Base-by-base conservation (phyloP, 2,329 filamentous ascomycete species). In the Ophiostoma novo-ulmi region DNA sequence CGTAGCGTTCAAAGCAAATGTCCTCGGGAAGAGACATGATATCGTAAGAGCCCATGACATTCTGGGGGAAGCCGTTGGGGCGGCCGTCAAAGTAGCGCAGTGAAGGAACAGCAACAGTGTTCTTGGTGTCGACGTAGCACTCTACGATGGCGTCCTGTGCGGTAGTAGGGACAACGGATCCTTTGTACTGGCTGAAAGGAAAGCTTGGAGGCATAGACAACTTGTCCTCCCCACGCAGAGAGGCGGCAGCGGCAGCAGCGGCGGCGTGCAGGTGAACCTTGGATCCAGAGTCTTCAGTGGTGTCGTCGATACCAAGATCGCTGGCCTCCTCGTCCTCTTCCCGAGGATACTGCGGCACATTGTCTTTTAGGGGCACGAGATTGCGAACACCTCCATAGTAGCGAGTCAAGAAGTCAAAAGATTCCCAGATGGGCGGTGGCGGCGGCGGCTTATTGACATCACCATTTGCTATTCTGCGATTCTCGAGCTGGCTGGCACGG, bases 1-100 rank as follows among this genome's bases (percentile, higher is more conserved):
- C 94, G 77, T 92, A 97, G 1, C 95, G 87, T 75, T 99, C 95
- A 77, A 97, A 97, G 81, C 95, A 99, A 66, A 97, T 87, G 76
- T 97, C 90, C 74, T 96, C 88, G 22, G 91, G 87, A 48, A 98
- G 82, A 0, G 89, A 90, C 14, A 98, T 80, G 58, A 94, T 79
- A 11, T 93, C 88, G 76, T 97, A 94, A 0, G 93, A 97, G n/a
- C 95, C 95, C 76, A 94, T 86, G 1, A 92, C 87, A 71, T 93
- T 87, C 67, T 95, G 88, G 0, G 95, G 95, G 78, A 97, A 96
- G 0, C 94, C 94, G 71, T 87, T 85, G 0, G 93, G 91, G 2
- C 95, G 86, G 3, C 94, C 94, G 13, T 89, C 83, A 75, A 91
- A 94, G 74, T 90, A 90, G 26, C 88, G 88, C 64, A 97, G 81